Percentiles rank a stretch among this genome's conserved stretches.
phyloP scores from a whole-genome alignment of 352 stramenopile species.

The Phytophthora sojae region DNA sequence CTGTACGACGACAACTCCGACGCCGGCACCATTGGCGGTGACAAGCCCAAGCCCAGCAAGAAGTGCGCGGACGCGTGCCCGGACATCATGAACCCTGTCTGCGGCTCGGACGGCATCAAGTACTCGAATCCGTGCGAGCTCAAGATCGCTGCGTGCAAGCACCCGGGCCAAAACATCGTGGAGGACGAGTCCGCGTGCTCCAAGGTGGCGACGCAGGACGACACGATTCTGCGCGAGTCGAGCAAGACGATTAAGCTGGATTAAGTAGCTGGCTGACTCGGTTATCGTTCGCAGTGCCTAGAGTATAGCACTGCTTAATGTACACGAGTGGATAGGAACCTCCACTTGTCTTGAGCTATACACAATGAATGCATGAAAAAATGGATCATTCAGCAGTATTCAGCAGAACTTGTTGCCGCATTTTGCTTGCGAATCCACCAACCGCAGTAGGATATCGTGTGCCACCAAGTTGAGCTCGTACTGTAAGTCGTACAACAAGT shows the following conservation, averaged over 20 bases:
- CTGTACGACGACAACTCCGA: slow-evolving; percentile 28
- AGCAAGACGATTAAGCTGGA: neutral
- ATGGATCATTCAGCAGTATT: neutral
- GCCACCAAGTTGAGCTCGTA: too few relatives aligned
- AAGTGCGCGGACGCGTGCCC: slow-evolving; percentile 31
- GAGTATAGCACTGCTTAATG: neutral
- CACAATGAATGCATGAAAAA: neutral
- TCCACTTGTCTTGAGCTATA: neutral
- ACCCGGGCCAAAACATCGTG: slow-evolving; percentile 20
- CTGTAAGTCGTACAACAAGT: too few relatives aligned
- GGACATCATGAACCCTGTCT: slow-evolving; percentile 35
- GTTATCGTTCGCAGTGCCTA: neutral
- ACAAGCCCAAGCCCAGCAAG: slow-evolving; percentile 1
- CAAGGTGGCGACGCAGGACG: slow-evolving; percentile 2
- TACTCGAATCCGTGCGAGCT: slow-evolving; percentile 44
- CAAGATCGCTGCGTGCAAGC: slow-evolving; percentile 22
- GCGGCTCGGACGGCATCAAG: slow-evolving; percentile 42
- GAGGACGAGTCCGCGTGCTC: slow-evolving; percentile 17
- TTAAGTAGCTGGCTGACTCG: neutral
- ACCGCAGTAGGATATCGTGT: too few relatives aligned
- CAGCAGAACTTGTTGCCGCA: too few relatives aligned
- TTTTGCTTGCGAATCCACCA: too few relatives aligned
- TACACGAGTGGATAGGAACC: neutral
- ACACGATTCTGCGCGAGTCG: neutral
- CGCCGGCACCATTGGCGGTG: slow-evolving; percentile 21